A percentile compares a stretch with the other conserved stretches of the same genome.
Evolutionary conservation across 441 rosid species (phyloP).

Genomic region (Melastoma candidum): DNA sequence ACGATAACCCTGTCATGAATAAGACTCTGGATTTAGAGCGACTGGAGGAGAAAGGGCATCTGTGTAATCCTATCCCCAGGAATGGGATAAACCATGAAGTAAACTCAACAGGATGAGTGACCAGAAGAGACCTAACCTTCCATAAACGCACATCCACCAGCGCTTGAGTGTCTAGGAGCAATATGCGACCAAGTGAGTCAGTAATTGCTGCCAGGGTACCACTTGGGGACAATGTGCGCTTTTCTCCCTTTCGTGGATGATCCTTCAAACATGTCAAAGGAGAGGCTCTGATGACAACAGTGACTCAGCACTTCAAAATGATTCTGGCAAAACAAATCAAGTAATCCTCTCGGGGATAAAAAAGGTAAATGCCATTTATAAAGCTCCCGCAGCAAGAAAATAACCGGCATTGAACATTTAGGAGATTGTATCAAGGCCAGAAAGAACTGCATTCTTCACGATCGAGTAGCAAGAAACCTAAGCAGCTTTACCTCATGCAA

Average conservation of each 20-base stretch:
- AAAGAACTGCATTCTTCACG: constrained; percentile 3
- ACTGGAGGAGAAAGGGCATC: not conserved
- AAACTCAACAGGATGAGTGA: not conserved
- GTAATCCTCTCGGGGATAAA: too few relatives aligned
- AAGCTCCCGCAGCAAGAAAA: too few relatives aligned
- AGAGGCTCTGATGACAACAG: constrained; percentile 45
- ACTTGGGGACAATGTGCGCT: constrained; percentile 86
- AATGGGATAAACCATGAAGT: not conserved
- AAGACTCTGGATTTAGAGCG: too few relatives aligned
- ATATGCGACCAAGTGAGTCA: constrained; percentile 95
- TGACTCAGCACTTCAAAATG: too few relatives aligned
- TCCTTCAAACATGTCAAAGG: constrained; percentile 91
- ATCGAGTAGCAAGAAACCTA: not conserved
- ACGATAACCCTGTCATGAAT: constrained; percentile 67
- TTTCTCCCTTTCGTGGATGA: constrained; percentile 92
- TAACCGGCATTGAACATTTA: not conserved
- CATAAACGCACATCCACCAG: constrained; percentile 87
- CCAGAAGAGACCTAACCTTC: constrained; percentile 32
- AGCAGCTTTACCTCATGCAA: constrained; percentile 57
- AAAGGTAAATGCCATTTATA: too few relatives aligned
- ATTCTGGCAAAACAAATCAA: too few relatives aligned
- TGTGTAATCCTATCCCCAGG: constrained; percentile 2
- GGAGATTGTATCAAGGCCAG: not conserved
- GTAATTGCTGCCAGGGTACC: constrained; percentile 97
- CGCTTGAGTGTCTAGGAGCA: constrained; percentile 89